Base-by-base conservation (phyloP, 352 stramenopile species). In the Phytophthora lateralis region DNA sequence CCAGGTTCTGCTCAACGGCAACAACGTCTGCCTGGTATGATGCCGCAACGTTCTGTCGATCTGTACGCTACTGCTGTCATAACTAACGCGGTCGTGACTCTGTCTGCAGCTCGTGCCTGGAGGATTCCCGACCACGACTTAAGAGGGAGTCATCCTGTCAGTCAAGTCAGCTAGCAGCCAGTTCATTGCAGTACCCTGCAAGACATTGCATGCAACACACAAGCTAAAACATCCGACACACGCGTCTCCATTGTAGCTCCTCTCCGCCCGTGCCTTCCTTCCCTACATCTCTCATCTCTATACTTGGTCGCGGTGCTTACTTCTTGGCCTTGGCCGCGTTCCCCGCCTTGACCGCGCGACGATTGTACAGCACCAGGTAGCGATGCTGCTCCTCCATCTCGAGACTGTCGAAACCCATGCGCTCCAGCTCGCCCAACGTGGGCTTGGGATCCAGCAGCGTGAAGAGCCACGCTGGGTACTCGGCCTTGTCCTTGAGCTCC, bases 1-100 rank as follows among this genome's bases (percentile, higher is more conserved):
- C 62, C 88, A 99, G 76, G 98, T 99, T 63, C 86, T 99, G 37
- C 89, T 99, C 57, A 99, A 99, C 76, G 97, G 97, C 47, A 98
- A 98, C 85, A 98, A 99, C 73, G 93, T 99, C 50, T 97, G 93
- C 38, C 77, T 99, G 72, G 86, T 97, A 69, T 55, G 9, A 17
- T 29, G 17, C 27, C 9, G 34, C 50, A 38, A 29, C 24, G 1
- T 17, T 24, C 27, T 12, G 27, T 24, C 20, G 15, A 4, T 29
- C 2, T 15, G 6, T 12, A 21, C 11, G 12, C 15, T 30, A 6
- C 29, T 26, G 8, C 10, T 44, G 38, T 27, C 10, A 26, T 35
- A 27, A 1, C 44, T 66, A 63, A 73, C 55, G 26, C 1, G 9
- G 38, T 48, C 26, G n/a, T 29, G 12, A 43, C 34, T 46, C 18